Base-by-base conservation (phyloP, 1,139 yeast genomes). In the Candida sp. region DNA sequence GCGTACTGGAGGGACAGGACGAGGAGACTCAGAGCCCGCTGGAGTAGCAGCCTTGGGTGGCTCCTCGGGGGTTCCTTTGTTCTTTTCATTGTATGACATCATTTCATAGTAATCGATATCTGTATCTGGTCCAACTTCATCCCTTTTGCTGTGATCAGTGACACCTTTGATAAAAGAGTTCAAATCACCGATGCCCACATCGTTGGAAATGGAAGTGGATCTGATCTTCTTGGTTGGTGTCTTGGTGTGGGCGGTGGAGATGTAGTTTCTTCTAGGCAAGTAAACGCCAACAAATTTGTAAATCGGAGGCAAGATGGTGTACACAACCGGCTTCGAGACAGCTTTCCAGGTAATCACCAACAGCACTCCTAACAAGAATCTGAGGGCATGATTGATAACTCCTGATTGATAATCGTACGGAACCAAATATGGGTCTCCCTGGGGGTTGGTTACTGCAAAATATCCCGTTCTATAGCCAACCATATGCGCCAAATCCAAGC, bases 271-370 rank as follows among this genome's bases (percentile, higher is more conserved):
- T 52, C 83, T 63, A 0, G 83, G 83, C 40, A 78, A 61, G 54
- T 77, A 65, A 17, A 77, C 58, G 1, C 82, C 81, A 31, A 77
- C 56, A 37, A 63, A 56, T 56, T 76, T 69, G 62, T 82, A 83
- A 26, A 82, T 57, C 3, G 84, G 83, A 7, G 78, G 78, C 27
- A 82, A 66, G 2, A 81, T 56, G 12, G 80, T 75, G 58, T 81
- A 78, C 2, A 90, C 70, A 2, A 84, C 59, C 12, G 88, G 88
- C 65, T 90, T 91, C 54, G 90, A 80, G 3, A 82, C 49, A 1
- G 81, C 68, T 56, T 90, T 85, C 97, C 97, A 91, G 1, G 76
- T 55, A 0, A 83, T 83, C 37, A 91, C 88, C n/a, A 80, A 53
- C 0, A 63, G 53, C 1, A 88, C 78, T 3, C 96, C 96, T 23